phyloP scores from a whole-genome alignment of 1,284 basidiomycete genomes.

The Anthracocystis panici-leucophaei region DNA sequence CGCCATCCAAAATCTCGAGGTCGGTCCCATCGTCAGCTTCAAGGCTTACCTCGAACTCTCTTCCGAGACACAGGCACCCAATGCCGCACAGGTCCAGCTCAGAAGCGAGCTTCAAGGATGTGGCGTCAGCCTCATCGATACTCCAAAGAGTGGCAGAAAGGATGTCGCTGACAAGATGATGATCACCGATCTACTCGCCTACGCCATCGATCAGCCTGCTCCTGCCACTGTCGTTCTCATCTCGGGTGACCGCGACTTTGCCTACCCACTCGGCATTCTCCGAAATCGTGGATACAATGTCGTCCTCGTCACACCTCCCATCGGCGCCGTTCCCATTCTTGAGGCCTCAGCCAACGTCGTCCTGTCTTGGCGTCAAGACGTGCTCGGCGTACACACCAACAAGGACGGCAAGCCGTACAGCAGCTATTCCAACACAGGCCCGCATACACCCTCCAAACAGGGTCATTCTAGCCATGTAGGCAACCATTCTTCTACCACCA shows the following conservation, averaged over 20 bases:
- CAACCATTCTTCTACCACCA: slow-evolving; percentile 4
- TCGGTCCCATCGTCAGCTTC: slow-evolving; percentile 59
- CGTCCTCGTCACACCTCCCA: slow-evolving; percentile 59
- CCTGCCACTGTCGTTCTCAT: slow-evolving; percentile 61
- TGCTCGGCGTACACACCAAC: slow-evolving; percentile 56
- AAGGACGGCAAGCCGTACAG: slow-evolving; percentile 52
- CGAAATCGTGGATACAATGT: slow-evolving; percentile 61
- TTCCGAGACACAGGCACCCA: slow-evolving; percentile 47
- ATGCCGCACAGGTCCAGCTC: slow-evolving; percentile 51
- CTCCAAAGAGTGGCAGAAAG: slow-evolving; percentile 62
- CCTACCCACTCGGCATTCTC: slow-evolving; percentile 61
- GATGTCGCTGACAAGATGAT: slow-evolving; percentile 66
- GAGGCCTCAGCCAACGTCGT: slow-evolving; percentile 60
- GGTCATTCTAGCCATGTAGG: background rate
- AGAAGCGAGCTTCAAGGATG: slow-evolving; percentile 64
- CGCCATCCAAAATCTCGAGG: slow-evolving; percentile 46
- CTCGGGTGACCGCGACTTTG: slow-evolving; percentile 65
- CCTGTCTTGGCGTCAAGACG: slow-evolving; percentile 63
- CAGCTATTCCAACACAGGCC: slow-evolving; percentile 23
- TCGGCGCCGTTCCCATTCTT: slow-evolving; percentile 60
- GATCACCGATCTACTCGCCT: slow-evolving; percentile 63
- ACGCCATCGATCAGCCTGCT: slow-evolving; percentile 60
- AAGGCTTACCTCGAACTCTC: slow-evolving; percentile 64
- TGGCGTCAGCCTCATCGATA: slow-evolving; percentile 64
- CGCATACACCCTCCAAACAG: slow-evolving; percentile 29